These are phyloP conservation scores for Diplodia corticola DNA, from an alignment of 2,329 filamentous ascomycete species.

Conservation along the genomic window DNA sequence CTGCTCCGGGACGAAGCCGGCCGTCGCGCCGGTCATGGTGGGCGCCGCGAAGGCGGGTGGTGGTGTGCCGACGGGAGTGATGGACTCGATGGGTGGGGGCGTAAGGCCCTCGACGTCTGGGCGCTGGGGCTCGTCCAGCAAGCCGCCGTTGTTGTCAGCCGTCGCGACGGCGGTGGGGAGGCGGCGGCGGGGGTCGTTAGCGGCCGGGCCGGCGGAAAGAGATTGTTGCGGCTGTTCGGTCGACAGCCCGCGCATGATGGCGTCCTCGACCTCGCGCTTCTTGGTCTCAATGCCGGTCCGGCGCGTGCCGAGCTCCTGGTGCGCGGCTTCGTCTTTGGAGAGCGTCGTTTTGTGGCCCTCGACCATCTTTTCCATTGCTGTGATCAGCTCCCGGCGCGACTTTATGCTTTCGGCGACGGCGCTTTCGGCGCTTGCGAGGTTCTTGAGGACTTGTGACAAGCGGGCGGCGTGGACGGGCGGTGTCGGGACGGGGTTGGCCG, in stretches of 20 bases:
- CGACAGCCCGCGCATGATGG: constrained; percentile 81
- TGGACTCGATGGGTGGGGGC: constrained; percentile 65
- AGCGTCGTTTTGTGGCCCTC: constrained; percentile 70
- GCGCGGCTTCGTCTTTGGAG: constrained; percentile 66
- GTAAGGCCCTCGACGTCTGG: constrained; percentile 86
- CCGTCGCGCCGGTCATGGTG: constrained; percentile 44
- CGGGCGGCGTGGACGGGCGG: constrained; percentile 90
- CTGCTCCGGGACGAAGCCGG: constrained; percentile 23
- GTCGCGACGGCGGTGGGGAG: constrained; percentile 1
- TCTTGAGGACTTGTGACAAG: constrained; percentile 85
- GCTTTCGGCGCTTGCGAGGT: constrained; percentile 81
- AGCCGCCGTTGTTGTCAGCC: neutral
- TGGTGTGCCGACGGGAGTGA: constrained; percentile 55
- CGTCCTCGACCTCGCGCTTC: constrained; percentile 86
- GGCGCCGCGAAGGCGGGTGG: constrained; percentile 35
- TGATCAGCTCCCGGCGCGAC: constrained; percentile 74
- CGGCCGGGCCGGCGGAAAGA: constrained; percentile 43
- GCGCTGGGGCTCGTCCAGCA: constrained; percentile 60
- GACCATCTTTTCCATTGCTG: constrained; percentile 79
- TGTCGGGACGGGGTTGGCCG: constrained; percentile 67
- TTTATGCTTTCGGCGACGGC: constrained; percentile 89
- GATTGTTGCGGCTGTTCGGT: constrained; percentile 51
- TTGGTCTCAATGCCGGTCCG: constrained; percentile 74
- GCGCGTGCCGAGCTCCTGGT: constrained; percentile 64
- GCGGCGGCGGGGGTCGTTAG: constrained; percentile 26